Evolutionary conservation across 768 basidiomycete genomes (phyloP), one percentile per base, ranked within the genome.

Genomic region (Auriscalpium vulgare): DNA sequence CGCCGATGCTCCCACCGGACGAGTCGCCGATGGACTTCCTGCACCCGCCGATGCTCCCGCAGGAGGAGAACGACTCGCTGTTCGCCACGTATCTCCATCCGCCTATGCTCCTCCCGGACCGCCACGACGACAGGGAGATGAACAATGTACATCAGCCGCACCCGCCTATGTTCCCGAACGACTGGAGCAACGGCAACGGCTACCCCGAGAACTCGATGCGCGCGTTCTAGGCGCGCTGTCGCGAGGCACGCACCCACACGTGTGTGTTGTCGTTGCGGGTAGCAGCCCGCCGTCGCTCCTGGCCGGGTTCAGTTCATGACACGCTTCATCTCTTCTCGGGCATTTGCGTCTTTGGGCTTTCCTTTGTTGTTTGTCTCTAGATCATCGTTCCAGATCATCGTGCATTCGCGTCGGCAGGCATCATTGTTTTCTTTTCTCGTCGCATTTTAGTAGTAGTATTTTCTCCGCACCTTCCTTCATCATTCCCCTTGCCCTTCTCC

Each of bases 11-110:
- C 3, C 80, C 81, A 0, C 55, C 65, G 19, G 82, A 82, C 37
- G 85, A 88, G 54, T 78, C 80, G 17, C 79, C 82, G 16, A 86
- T 87, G 83, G 86, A 88, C 61, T 89, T 81, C 60, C 72, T 88
- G 7, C 86, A 88, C 55, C 79, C 80, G 35, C 81, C 82, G 9
- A 67, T 82, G 75, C 70, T 78, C 49, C 71, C 78, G n/a, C 76
- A 77, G 21, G 86, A 87, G 47, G 87, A 88, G 47, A 59, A 61
- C 13, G 85, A 86, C 19, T 77, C 73, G 56, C 68, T 88, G 44
- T 79, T 79, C 55, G 74, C 75, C 4, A 68, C 75, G 13, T 81
- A 80, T 53, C 65, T 81, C 46, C 81, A 82, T 63, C 80, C 80
- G 16, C 79, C 81, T 9, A 82, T 82, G 81, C 51, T 77, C 29